Conservation (phyloP, 208 protist species). For the Sergeia podlipaevii region DNA sequence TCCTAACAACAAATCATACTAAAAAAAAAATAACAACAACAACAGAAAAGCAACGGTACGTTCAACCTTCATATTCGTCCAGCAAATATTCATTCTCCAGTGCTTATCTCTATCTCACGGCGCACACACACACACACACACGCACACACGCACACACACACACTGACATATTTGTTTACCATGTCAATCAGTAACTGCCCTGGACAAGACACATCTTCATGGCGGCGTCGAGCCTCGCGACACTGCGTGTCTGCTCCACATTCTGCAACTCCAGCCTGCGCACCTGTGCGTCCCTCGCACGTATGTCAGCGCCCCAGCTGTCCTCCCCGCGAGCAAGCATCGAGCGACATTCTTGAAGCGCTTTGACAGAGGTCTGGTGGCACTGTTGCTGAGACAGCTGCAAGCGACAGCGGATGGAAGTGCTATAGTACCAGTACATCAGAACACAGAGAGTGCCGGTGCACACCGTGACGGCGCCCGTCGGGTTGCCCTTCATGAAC, state of each 20-base stretch:
- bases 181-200: conserved; percentile 8
- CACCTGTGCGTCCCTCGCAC: conserved; percentile 64
- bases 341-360: conserved; percentile 61
- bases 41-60: neutral
- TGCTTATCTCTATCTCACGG: too few species aligned
- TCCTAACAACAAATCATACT: too few species aligned
- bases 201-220: conserved; percentile 79
- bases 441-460: conserved; percentile 47
- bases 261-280: conserved; percentile 83
- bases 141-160: neutral
- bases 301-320: conserved; percentile 60
- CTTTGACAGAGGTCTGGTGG: conserved; percentile 35
- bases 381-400: conserved; percentile 48
- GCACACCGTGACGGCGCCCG: conserved; percentile 39
- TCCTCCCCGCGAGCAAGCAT: conserved; percentile 64
- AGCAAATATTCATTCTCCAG: too few species aligned
- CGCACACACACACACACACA: conserved; percentile 4
- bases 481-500: conserved; percentile 42
- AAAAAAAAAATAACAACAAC: neutral
- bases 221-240: conserved; percentile 67
- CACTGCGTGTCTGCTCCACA: conserved; percentile 84
- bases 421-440: conserved; percentile 75
- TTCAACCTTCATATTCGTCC: too few species aligned
- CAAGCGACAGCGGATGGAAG: conserved; percentile 42
- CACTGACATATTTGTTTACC: neutral